phyloP scores from a whole-genome alignment of 257 asterid species.

The Solanum etuberosum region DNA sequence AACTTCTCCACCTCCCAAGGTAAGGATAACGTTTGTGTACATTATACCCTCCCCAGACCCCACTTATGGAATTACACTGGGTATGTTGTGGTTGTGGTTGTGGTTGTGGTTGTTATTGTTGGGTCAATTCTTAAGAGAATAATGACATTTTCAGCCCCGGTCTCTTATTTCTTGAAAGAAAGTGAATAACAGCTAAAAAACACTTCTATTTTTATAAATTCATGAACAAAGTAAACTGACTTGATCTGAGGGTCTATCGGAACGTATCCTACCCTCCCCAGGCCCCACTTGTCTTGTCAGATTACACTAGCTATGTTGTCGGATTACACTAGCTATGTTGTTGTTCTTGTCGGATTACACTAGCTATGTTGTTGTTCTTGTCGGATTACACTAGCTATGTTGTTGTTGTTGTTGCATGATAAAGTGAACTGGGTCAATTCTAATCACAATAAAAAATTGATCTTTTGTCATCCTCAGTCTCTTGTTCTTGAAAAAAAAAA shows the following conservation, averaged over 20 bases:
- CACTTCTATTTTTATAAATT: not conserved
- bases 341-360: too few relatives aligned
- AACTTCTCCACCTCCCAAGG: not conserved
- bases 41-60: not conserved
- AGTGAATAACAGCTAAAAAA: not conserved
- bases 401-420: not conserved
- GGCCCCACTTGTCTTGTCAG: not conserved
- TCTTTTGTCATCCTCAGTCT: conserved; percentile 72
- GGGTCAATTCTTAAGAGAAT: not conserved
- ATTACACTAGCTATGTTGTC: too few relatives aligned
- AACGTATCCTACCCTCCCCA: not conserved
- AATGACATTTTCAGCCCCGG: conserved; percentile 57
- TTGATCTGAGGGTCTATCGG: not conserved
- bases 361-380: too few relatives aligned
- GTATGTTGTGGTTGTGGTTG: not conserved
- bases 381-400: too few relatives aligned
- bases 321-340: too few relatives aligned
- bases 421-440: not conserved
- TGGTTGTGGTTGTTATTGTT: not conserved
- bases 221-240: not conserved
- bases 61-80: not conserved
- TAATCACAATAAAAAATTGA: not conserved
- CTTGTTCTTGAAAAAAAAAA: conserved; percentile 15
- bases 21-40: not conserved
- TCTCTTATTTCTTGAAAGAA: conserved; percentile 19